These are phyloP conservation scores for Podospora tetraspora DNA, from an alignment of 495 filamentous ascomycete genomes.

Conservation along the genomic window DNA sequence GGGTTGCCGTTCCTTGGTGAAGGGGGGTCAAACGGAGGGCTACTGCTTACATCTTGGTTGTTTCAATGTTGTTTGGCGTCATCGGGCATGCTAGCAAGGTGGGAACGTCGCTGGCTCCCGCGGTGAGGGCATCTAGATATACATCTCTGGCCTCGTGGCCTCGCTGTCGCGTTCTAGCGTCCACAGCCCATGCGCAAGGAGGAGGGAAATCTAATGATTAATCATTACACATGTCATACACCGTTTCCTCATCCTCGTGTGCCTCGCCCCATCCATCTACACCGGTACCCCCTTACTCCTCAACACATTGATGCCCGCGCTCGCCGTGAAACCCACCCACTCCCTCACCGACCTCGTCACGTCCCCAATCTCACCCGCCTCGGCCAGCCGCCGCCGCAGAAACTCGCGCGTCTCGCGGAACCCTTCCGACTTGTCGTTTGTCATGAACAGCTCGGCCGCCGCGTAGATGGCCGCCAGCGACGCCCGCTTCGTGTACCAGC, in stretches of 20 bases:
- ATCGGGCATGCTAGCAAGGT: not conserved
- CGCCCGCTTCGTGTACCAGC: constrained; percentile 88
- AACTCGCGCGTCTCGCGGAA: constrained; percentile 74
- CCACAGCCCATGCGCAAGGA: not conserved
- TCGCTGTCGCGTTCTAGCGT: not conserved
- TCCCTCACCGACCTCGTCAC: constrained; percentile 57
- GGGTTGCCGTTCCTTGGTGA: not conserved
- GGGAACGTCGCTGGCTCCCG: not conserved
- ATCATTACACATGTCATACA: not conserved
- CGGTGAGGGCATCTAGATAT: not conserved
- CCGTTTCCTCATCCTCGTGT: not conserved
- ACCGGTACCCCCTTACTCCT: constrained; percentile 59
- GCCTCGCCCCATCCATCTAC: constrained; percentile 21
- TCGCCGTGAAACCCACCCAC: constrained; percentile 75
- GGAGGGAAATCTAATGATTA: not conserved
- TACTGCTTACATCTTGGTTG: not conserved
- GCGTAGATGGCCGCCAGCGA: constrained; percentile 76
- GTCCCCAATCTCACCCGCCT: constrained; percentile 53
- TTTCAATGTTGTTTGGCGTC: not conserved
- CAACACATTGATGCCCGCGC: constrained; percentile 56
- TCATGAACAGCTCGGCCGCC: constrained; percentile 87
- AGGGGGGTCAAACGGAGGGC: not conserved
- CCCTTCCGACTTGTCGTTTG: constrained; percentile 63
- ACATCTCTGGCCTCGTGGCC: not conserved
- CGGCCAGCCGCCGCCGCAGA: constrained; percentile 68